Conservation (phyloP, 1,284 basidiomycete species). For the Phenoliferia sp. region DNA sequence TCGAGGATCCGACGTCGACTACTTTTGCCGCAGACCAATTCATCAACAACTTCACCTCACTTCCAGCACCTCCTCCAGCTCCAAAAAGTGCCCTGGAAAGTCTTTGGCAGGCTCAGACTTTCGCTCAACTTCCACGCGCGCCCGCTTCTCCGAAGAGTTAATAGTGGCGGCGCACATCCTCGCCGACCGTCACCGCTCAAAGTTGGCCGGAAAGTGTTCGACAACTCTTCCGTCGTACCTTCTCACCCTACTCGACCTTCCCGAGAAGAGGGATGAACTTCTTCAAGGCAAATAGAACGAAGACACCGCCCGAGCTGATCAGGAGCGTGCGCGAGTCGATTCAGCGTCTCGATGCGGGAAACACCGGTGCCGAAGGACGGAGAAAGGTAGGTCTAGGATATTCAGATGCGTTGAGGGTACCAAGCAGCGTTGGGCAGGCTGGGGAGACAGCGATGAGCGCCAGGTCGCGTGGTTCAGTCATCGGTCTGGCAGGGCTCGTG, state of each 20-base stretch:
- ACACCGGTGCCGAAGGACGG: slow-evolving; percentile 66
- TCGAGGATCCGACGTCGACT: too few species aligned
- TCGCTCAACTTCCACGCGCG: too few species aligned
- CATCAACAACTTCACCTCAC: not conserved
- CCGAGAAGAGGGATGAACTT: slow-evolving; percentile 65
- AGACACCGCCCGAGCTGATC: slow-evolving; percentile 79
- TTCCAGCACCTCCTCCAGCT: too few species aligned
- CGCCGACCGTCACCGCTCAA: not conserved
- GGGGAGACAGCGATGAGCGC: not conserved
- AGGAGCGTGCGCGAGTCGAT: slow-evolving; percentile 72
- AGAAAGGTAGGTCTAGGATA: slow-evolving; percentile 59
- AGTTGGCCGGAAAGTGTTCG: not conserved
- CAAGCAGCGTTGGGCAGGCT: not conserved
- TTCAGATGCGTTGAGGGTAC: not conserved
- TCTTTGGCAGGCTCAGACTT: too few species aligned
- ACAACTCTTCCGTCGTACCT: not conserved
- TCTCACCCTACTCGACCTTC: not conserved
- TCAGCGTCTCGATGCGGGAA: slow-evolving; percentile 64
- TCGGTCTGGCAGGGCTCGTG: not conserved
- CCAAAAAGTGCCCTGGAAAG: too few species aligned
- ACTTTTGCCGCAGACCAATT: too few species aligned
- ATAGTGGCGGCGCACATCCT: too few species aligned
- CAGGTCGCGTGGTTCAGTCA: not conserved
- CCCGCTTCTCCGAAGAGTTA: too few species aligned
- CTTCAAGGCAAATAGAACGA: slow-evolving; percentile 70